A percentile compares a stretch with the other conserved stretches of the same genome.
These are phyloP conservation scores for Triticum monococcum DNA, from an alignment of 176 grass and related monocot species.

Conservation along the genomic window DNA sequence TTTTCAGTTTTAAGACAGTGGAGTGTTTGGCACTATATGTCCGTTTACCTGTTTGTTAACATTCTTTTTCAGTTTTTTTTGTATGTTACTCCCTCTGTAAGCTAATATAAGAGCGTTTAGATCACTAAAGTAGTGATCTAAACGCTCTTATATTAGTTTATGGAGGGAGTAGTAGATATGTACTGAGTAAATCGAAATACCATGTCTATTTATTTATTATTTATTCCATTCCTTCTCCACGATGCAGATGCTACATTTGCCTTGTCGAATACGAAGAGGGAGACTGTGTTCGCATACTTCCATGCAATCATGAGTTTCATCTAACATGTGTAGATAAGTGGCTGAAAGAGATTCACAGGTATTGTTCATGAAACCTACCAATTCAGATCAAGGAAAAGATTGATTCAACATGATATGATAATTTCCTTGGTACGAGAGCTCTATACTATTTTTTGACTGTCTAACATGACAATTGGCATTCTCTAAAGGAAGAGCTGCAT, in stretches of 20 bases:
- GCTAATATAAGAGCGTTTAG: no score
- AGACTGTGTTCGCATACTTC: constrained; percentile 80
- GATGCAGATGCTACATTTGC: constrained; percentile 86
- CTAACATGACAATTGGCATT: not conserved
- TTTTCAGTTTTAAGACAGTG: not conserved
- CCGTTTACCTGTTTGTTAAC: not conserved
- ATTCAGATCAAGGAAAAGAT: not conserved
- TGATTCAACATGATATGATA: not conserved
- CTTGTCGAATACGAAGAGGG: constrained; percentile 98
- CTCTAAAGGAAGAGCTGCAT: not conserved
- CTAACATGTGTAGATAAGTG: constrained; percentile 98
- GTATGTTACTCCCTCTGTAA: no score
- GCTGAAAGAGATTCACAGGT: constrained; percentile 99
- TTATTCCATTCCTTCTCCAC: not conserved
- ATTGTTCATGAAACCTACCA: constrained; percentile 27
- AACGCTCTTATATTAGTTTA: no score
- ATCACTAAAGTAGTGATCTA: no score
- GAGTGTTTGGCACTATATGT: not conserved
- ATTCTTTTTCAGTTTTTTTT: constrained; percentile 1
- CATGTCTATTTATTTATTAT: constrained; percentile 1
- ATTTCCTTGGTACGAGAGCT: not conserved
- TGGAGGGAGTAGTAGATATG: constrained; percentile 5
- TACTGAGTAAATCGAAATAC: not conserved
- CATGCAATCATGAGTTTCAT: constrained; percentile 98
- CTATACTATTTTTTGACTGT: not conserved